These are phyloP conservation scores for Phylloboletellus chloephorus DNA, from an alignment of 1,284 basidiomycete species.

Conservation along the genomic window DNA sequence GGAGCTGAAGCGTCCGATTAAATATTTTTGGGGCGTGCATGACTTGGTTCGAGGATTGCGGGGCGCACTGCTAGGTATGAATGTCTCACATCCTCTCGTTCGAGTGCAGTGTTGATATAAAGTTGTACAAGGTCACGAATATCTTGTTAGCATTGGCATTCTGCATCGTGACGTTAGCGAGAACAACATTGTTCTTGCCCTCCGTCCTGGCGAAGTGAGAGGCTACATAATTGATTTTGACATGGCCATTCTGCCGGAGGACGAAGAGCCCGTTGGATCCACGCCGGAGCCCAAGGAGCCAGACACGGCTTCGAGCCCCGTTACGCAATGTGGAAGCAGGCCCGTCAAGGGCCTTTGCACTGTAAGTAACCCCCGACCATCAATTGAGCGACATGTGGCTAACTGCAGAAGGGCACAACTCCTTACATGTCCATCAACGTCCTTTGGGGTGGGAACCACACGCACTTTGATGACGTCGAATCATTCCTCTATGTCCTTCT, in stretches of 20 bases:
- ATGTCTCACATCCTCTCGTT: background rate
- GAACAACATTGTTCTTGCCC: conserved; percentile 16
- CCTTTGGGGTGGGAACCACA: conserved; percentile 1
- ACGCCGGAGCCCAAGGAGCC: too few relatives aligned
- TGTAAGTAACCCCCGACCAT: too few relatives aligned
- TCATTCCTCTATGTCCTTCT: conserved; percentile 16
- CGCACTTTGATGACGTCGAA: conserved; percentile 13
- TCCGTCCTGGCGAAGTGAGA: conserved; percentile 10
- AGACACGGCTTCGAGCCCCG: too few relatives aligned
- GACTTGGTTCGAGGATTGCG: conserved; percentile 14
- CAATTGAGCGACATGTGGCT: too few relatives aligned
- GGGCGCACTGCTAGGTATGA: conserved; percentile 12
- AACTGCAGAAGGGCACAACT: too few relatives aligned
- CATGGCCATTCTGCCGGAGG: conserved; percentile 7
- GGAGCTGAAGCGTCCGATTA: conserved; percentile 5
- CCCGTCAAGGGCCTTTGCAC: too few relatives aligned
- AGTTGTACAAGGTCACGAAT: conserved; percentile 12
- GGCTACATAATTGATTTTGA: conserved; percentile 20
- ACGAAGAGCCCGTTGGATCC: too few relatives aligned
- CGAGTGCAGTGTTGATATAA: background rate
- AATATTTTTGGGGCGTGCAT: conserved; percentile 19
- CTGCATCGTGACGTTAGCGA: conserved; percentile 18
- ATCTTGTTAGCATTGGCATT: conserved; percentile 9
- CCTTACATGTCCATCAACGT: conserved; percentile 10
- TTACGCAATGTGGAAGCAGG: too few relatives aligned